Base-by-base conservation (phyloP, 768 basidiomycete species). In the Amanita rimosa region DNA sequence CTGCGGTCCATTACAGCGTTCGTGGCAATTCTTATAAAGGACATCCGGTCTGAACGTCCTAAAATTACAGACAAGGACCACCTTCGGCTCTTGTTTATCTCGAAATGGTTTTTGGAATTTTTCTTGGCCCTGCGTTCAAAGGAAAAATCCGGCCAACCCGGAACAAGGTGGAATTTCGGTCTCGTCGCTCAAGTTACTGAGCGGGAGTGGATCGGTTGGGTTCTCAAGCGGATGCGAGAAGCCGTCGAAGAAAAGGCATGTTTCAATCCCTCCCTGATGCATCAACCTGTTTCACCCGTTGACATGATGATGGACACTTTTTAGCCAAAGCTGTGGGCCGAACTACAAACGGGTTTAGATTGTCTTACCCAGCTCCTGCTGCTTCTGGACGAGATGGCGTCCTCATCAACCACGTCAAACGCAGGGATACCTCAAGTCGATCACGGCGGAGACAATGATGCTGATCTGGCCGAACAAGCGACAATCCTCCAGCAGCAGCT, bases 11-110 rank as follows among this genome's bases (percentile, higher is more conserved):
- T n/a, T 17, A 29, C 61, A 96, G 92, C 80, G n/a, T 94, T 98
- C 67, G 76, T 98, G 43, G 67, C 79, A 13, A 79, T 79, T 3
- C 69, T 98, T 29, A 70, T 98, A 52, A 94, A 86, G 65, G 96
- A 98, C 60, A 97, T 99, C 62, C 81, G 85, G 51, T 87, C 88
- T 52, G 90, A 98, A 65, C 75, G 93, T 39, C 75, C 85, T 47
- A 93, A 94, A 64, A 81, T 99, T 53, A 83, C 84, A n/a, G 92
- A 96, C 59, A 90, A 92, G 57, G 96, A 98, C 62, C 85, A 94
- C 58, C 76, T 94, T 48, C 83, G 96, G 6, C 71, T 96, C 21
- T 73, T 98, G 36, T 90, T 79, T 62, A 75, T 96, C 36, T 78
- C 85, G 4, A 85, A 89, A 50, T 98, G 95, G 85, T 85, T 95